phyloP scores from a whole-genome alignment of 495 filamentous ascomycete species.

The Penicillium manginii region DNA sequence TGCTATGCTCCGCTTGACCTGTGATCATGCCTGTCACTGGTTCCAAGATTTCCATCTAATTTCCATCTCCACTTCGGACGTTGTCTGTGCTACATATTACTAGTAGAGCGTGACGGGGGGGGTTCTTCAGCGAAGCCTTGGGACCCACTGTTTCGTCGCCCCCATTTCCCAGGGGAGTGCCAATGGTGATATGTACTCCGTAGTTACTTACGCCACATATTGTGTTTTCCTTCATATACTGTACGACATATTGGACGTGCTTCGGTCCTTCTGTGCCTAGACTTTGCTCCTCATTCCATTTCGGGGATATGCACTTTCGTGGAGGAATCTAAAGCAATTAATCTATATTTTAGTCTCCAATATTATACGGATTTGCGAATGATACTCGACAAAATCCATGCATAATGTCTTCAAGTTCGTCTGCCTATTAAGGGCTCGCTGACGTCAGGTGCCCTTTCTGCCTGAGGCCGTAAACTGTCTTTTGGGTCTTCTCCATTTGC shows the following conservation, averaged over 20 bases:
- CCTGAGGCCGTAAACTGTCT: slow-evolving; percentile 18
- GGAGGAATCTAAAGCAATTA: too few relatives aligned
- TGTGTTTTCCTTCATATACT: neutral
- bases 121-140: slow-evolving; percentile 2
- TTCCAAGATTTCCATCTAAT: neutral
- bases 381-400: too few relatives aligned
- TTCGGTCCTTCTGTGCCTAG: neutral
- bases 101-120: neutral
- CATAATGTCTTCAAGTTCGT: neutral
- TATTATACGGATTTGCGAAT: too few relatives aligned
- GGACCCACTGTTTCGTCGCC: neutral
- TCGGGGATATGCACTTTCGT: neutral
- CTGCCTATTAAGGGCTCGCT: slow-evolving; percentile 12
- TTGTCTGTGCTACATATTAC: neutral
- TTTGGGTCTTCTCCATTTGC: slow-evolving; percentile 7
- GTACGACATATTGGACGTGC: neutral
- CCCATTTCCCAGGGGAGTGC: neutral
- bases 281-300: neutral
- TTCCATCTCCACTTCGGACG: neutral
- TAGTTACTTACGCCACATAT: neutral
- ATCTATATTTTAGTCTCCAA: too few relatives aligned
- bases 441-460: slow-evolving; percentile 27
- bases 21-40: slow-evolving; percentile 9
- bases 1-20: neutral
- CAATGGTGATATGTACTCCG: too few relatives aligned